Evolutionary conservation across 345 rosid genomes (phyloP).

Genomic region (Punica granatum): DNA sequence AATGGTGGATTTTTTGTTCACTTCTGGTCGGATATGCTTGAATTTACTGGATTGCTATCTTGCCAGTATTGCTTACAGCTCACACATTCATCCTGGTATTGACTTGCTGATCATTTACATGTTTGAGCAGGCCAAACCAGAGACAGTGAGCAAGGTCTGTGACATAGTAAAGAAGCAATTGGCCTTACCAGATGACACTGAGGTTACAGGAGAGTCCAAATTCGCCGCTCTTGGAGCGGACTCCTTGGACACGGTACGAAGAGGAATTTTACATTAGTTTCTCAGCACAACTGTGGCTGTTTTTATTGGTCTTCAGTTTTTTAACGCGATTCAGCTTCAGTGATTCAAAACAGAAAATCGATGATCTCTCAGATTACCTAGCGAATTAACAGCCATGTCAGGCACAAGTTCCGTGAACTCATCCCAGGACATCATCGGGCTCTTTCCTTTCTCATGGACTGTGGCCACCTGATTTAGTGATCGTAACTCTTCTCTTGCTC

Average conservation of each 20-base stretch:
- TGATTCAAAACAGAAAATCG: not conserved
- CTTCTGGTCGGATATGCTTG: not conserved
- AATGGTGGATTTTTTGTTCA: not conserved
- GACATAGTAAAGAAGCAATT: slow-evolving; percentile 32
- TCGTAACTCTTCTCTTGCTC: not conserved
- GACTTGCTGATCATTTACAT: not conserved
- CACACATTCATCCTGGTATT: not conserved
- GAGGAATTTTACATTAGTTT: not conserved
- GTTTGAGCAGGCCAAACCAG: slow-evolving; percentile 22
- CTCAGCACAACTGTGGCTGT: not conserved
- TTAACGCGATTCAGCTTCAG: not conserved
- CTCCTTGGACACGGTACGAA: slow-evolving; percentile 29
- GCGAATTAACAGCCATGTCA: not conserved
- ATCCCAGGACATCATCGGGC: no score
- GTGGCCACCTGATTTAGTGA: not conserved
- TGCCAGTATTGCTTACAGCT: not conserved
- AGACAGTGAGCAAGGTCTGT: slow-evolving; percentile 29
- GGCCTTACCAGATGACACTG: slow-evolving; percentile 21
- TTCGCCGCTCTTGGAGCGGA: slow-evolving; percentile 32
- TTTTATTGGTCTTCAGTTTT: not conserved
- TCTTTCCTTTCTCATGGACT: not conserved
- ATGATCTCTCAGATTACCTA: not conserved
- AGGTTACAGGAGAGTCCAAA: slow-evolving; percentile 23
- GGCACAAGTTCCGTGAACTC: no score
- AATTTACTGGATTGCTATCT: not conserved